Evolutionary conservation across 768 basidiomycete genomes (phyloP).

Genomic region (Naganishia kalamii): DNA sequence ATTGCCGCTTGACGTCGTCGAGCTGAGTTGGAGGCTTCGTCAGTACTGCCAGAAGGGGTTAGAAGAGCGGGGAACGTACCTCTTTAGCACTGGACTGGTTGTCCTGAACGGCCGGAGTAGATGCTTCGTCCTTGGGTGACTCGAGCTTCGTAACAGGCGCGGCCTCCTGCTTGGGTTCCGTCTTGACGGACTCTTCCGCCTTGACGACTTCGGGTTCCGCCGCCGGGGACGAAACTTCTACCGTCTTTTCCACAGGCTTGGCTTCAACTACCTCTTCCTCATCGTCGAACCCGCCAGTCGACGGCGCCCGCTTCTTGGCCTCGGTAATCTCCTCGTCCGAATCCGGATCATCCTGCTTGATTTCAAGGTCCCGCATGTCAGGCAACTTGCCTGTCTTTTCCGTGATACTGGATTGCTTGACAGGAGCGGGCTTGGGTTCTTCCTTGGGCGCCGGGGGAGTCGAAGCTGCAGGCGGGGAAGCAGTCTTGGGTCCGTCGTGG

Average conservation of each 20-base stretch:
- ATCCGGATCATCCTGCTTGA: constrained; percentile 24
- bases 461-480: constrained; percentile 36
- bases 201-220: background rate
- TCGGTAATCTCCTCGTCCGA: constrained; percentile 21
- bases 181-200: background rate
- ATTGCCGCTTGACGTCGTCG: background rate
- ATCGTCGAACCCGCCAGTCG: constrained; percentile 15
- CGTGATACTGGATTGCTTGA: constrained; percentile 3
- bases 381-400: constrained; percentile 13
- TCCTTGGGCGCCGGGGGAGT: constrained; percentile 44
- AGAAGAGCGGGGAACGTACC: background rate
- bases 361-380: constrained; percentile 18
- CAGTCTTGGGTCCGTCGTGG: constrained; percentile 28
- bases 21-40: too few species aligned
- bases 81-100: background rate
- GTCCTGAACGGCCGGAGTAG: background rate
- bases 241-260: background rate
- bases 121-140: background rate
- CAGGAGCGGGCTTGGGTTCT: constrained; percentile 10
- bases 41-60: background rate
- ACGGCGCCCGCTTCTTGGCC: constrained; percentile 22
- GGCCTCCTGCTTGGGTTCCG: background rate
- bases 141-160: background rate
- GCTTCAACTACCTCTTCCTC: constrained; percentile 18
- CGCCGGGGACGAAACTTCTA: background rate